Conservation (phyloP, 2,329 filamentous ascomycete species). For the Didymellaceae sp. region DNA sequence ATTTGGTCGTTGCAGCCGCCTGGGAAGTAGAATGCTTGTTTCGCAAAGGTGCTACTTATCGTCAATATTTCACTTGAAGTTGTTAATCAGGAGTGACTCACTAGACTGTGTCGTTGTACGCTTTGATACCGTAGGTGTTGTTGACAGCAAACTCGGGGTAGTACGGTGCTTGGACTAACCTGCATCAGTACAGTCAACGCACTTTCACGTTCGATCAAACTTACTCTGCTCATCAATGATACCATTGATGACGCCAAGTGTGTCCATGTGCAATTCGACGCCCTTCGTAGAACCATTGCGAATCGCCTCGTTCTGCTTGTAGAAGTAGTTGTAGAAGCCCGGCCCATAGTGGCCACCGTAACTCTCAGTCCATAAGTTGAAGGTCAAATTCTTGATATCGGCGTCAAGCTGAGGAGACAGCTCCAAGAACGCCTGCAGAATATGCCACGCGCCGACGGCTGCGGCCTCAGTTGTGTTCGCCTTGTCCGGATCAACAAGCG, state of each 20-base stretch:
- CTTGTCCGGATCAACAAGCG: slow-evolving; percentile 38
- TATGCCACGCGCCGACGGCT: slow-evolving; percentile 46
- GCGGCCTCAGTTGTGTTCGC: slow-evolving; percentile 45
- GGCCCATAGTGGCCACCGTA: slow-evolving; percentile 59
- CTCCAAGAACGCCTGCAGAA: slow-evolving; percentile 46
- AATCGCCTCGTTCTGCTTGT: slow-evolving; percentile 62
- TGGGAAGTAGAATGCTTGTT: slow-evolving; percentile 54
- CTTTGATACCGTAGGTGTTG: slow-evolving; percentile 61
- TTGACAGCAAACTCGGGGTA: slow-evolving; percentile 56
- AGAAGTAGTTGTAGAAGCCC: slow-evolving; percentile 62
- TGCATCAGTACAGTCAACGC: neutral
- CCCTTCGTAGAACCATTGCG: slow-evolving; percentile 55
- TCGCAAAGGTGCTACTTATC: slow-evolving; percentile 40
- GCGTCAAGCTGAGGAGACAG: slow-evolving; percentile 53
- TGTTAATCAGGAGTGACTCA: slow-evolving; percentile 4
- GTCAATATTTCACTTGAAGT: neutral
- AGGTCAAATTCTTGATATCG: slow-evolving; percentile 59
- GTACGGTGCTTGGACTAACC: slow-evolving; percentile 51
- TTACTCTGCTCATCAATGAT: slow-evolving; percentile 57
- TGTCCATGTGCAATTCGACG: slow-evolving; percentile 60
- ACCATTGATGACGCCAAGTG: slow-evolving; percentile 62
- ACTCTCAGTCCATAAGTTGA: slow-evolving; percentile 56
- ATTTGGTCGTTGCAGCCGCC: slow-evolving; percentile 61
- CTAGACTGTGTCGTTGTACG: slow-evolving; percentile 56
- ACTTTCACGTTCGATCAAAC: neutral